Evolutionary conservation across 2,329 filamentous ascomycete genomes (phyloP).

Genomic region (Colletotrichum falcatum): DNA sequence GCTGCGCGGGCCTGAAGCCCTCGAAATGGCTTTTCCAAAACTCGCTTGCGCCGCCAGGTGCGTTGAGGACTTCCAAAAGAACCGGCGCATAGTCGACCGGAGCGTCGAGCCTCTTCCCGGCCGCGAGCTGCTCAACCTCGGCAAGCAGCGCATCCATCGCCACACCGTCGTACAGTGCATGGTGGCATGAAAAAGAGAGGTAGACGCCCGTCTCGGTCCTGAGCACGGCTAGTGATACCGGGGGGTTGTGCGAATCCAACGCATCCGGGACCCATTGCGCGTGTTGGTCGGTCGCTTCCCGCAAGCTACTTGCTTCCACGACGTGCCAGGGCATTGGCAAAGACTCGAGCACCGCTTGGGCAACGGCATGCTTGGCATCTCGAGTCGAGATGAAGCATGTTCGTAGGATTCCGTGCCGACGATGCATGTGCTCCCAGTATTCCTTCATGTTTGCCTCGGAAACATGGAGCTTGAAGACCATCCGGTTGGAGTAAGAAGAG

Average conservation of each 20-base stretch:
- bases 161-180: constrained; percentile 88
- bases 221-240: constrained; percentile 59
- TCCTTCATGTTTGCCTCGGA: constrained; percentile 62
- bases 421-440: constrained; percentile 73
- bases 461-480: constrained; percentile 70
- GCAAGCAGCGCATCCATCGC: constrained; percentile 77
- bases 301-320: constrained; percentile 50
- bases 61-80: constrained; percentile 66
- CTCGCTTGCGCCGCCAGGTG: constrained; percentile 61
- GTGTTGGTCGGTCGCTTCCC: constrained; percentile 55
- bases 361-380: constrained; percentile 70
- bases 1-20: constrained; percentile 56
- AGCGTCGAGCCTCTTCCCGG: constrained; percentile 58
- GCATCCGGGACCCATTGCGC: constrained; percentile 52
- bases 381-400: constrained; percentile 80
- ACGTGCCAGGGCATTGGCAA: constrained; percentile 57
- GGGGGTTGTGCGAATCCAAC: constrained; percentile 60
- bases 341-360: constrained; percentile 75
- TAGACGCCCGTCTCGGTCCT: constrained; percentile 48
- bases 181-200: constrained; percentile 72
- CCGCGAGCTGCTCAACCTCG: constrained; percentile 74
- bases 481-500: constrained; percentile 78
- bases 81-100: constrained; percentile 72
- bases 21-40: constrained; percentile 76
- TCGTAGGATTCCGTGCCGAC: constrained; percentile 80